Conservation (phyloP, 1,139 yeast species). For the Protomyces macrosporus region DNA sequence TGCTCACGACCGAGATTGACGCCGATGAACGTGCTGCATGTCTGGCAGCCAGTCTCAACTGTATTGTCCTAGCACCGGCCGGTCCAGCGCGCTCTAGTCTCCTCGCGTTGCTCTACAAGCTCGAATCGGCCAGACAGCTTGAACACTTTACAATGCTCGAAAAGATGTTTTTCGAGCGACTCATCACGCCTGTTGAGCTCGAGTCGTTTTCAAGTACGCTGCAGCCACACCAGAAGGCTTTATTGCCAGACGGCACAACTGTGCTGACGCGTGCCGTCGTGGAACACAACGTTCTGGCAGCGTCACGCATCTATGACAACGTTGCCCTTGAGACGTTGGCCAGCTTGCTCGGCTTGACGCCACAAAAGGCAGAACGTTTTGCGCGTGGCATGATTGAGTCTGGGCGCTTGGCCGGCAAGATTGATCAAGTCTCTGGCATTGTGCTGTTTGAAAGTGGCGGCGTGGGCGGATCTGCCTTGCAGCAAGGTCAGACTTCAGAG, state of each 20-base stretch:
- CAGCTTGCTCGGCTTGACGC: conserved; percentile 35
- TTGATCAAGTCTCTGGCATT: conserved; percentile 39
- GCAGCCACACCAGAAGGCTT: conserved; percentile 36
- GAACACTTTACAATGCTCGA: conserved; percentile 35
- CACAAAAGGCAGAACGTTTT: conserved; percentile 36
- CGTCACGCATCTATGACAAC: conserved; percentile 38
- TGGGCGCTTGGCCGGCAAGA: conserved; percentile 38
- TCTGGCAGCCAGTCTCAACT: conserved; percentile 38
- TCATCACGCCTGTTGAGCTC: conserved; percentile 37
- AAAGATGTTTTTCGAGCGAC: conserved; percentile 36
- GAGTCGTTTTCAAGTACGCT: conserved; percentile 34
- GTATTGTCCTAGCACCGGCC: conserved; percentile 40
- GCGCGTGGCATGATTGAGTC: conserved; percentile 40
- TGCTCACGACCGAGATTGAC: conserved; percentile 34
- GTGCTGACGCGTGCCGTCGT: conserved; percentile 39
- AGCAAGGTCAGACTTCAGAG: conserved; percentile 28
- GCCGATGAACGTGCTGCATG: conserved; percentile 37
- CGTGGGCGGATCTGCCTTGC: neutral
- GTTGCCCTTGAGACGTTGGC: conserved; percentile 37
- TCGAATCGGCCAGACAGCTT: conserved; percentile 35
- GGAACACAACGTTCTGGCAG: conserved; percentile 40
- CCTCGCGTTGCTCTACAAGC: conserved; percentile 37
- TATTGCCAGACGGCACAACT: conserved; percentile 37
- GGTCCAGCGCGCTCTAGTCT: conserved; percentile 40
- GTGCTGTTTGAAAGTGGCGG: conserved; percentile 34